Evolutionary conservation across 768 basidiomycete species (phyloP).

Genomic region (Mycena albidolilacea): DNA sequence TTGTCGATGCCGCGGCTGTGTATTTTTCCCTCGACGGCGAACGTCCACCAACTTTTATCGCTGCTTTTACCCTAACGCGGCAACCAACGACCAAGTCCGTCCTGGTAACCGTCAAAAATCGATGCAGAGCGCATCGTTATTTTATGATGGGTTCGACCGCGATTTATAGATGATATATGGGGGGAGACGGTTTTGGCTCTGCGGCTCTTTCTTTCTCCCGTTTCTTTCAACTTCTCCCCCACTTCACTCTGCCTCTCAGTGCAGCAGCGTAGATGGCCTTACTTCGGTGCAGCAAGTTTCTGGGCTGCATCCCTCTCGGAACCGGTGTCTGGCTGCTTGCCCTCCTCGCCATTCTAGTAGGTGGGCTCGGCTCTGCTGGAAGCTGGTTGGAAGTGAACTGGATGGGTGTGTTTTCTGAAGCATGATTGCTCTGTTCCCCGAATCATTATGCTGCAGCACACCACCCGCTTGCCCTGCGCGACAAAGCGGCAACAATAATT

Average conservation of each 20-base stretch:
- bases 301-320: constrained; percentile 39
- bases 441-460: constrained; percentile 6
- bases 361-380: constrained; percentile 38
- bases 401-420: constrained; percentile 31
- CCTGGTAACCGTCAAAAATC: constrained; percentile 29
- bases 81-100: neutral
- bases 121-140: neutral
- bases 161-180: neutral
- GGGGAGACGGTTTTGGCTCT: neutral
- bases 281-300: constrained; percentile 41
- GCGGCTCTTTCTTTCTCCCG: constrained; percentile 1
- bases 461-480: constrained; percentile 37
- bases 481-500: constrained; percentile 35
- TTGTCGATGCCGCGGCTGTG: too few relatives aligned
- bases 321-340: constrained; percentile 42
- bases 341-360: constrained; percentile 37
- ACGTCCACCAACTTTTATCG: too few relatives aligned
- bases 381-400: constrained; percentile 42
- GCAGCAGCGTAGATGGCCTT: constrained; percentile 40
- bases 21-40: too few relatives aligned
- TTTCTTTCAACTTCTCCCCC: constrained; percentile 10
- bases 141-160: neutral
- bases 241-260: constrained; percentile 15
- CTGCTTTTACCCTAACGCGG: too few relatives aligned
- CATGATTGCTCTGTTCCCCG: neutral